Conservation (phyloP, 2,329 filamentous ascomycete genomes). For the Cladosporium austrohemisphaericum region DNA sequence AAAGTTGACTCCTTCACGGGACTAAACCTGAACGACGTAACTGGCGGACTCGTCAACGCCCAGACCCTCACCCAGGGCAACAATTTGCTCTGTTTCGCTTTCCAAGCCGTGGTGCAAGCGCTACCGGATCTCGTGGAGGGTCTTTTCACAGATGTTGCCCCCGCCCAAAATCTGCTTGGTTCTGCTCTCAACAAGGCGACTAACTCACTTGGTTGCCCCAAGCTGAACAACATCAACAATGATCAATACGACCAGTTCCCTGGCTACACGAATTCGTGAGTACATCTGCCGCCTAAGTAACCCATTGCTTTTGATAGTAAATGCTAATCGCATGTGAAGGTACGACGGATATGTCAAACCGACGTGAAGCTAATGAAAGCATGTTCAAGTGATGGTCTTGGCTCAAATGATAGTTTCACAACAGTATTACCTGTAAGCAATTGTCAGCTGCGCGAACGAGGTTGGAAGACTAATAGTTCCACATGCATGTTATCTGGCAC, state of each 20-base stretch:
- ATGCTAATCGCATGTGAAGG: no score
- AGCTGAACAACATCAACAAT: conserved; percentile 26
- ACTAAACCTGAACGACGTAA: conserved; percentile 34
- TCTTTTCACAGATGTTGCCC: background rate
- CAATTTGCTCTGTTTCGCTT: conserved; percentile 44
- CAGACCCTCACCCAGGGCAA: conserved; percentile 34
- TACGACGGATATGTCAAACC: no score
- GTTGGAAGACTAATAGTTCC: no score
- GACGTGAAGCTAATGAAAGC: no score
- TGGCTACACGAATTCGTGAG: conserved; percentile 22
- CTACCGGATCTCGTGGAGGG: background rate
- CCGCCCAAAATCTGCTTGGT: background rate
- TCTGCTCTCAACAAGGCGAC: conserved; percentile 18
- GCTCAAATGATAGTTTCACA: no score
- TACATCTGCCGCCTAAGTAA: no score
- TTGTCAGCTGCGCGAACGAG: no score
- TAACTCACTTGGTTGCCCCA: conserved; percentile 25
- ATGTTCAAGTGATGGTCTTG: no score
- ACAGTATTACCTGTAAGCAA: no score
- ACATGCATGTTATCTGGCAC: no score
- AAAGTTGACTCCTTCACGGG: conserved; percentile 32
- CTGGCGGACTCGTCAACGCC: conserved; percentile 18
- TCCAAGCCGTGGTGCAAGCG: background rate
- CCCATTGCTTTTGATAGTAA: no score
- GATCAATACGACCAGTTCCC: conserved; percentile 27